Evolutionary conservation across 768 basidiomycete species (phyloP).

Genomic region (Tricholoma bakamatsutake): DNA sequence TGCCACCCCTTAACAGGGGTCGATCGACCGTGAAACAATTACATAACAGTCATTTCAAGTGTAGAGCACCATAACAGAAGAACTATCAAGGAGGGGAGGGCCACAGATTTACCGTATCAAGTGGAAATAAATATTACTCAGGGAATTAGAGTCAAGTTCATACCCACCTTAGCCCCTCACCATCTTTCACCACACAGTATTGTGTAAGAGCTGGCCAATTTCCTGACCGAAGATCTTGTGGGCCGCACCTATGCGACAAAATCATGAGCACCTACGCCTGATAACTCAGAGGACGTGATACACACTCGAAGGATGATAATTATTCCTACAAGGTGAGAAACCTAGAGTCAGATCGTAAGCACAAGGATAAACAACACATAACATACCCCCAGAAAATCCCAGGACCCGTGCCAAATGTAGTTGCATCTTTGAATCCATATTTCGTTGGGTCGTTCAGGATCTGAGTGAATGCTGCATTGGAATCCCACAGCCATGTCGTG

Average conservation of each 20-base stretch:
- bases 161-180: no score
- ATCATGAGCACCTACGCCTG: not conserved
- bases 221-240: slow-evolving; percentile 32
- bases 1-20: no score
- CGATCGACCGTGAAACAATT: no score
- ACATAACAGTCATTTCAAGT: no score
- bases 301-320: slow-evolving; percentile 50
- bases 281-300: not conserved
- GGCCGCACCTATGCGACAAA: slow-evolving; percentile 26
- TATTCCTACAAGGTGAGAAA: slow-evolving; percentile 32
- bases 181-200: slow-evolving; percentile 19
- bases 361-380: not conserved
- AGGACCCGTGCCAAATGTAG: slow-evolving; percentile 34
- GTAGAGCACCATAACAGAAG: no score
- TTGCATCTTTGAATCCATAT: slow-evolving; percentile 54
- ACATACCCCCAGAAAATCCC: slow-evolving; percentile 53
- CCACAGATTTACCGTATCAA: no score
- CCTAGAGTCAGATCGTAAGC: not conserved
- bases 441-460: slow-evolving; percentile 41
- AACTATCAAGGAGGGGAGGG: no score
- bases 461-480: slow-evolving; percentile 40
- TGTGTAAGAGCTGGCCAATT: slow-evolving; percentile 21
- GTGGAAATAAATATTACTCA: no score
- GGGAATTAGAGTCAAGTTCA: no score
- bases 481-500: slow-evolving; percentile 44